Evolutionary conservation across 176 grass and related monocot genomes (phyloP).

Genomic region (Phoenix roebelenii): DNA sequence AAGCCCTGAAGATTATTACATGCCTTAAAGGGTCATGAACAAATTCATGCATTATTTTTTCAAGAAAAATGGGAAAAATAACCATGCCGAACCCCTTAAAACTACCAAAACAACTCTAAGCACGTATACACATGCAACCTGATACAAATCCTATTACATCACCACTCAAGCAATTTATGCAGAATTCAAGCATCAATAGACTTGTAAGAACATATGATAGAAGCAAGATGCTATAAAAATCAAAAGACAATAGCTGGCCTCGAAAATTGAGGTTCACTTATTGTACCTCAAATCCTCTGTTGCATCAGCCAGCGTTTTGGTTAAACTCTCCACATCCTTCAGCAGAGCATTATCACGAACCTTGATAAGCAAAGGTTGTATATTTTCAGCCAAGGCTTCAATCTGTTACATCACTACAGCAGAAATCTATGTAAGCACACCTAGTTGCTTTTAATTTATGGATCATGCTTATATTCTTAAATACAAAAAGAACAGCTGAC

Average conservation of each 20-base stretch:
- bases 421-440: conserved; percentile 18
- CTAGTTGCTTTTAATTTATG: too few species aligned
- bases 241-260: too few species aligned
- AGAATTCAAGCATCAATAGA: neutral
- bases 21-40: too few species aligned
- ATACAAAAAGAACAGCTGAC: too few species aligned
- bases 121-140: too few species aligned
- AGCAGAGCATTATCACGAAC: conserved; percentile 57
- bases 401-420: conserved; percentile 61
- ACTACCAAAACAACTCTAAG: too few species aligned
- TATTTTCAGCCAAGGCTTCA: conserved; percentile 84
- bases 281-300: conserved; percentile 74
- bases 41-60: too few species aligned
- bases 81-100: too few species aligned
- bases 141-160: neutral
- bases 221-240: neutral
- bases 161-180: neutral
- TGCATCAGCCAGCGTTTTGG: conserved; percentile 72
- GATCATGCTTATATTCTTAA: too few species aligned
- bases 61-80: too few species aligned
- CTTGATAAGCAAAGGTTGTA: conserved; percentile 77
- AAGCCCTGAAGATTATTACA: too few species aligned
- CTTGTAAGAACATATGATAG: neutral
- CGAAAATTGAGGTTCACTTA: too few species aligned
- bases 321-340: conserved; percentile 89